Base-by-base conservation (phyloP, 2,329 filamentous ascomycete species). In the Botrytis elliptica region DNA sequence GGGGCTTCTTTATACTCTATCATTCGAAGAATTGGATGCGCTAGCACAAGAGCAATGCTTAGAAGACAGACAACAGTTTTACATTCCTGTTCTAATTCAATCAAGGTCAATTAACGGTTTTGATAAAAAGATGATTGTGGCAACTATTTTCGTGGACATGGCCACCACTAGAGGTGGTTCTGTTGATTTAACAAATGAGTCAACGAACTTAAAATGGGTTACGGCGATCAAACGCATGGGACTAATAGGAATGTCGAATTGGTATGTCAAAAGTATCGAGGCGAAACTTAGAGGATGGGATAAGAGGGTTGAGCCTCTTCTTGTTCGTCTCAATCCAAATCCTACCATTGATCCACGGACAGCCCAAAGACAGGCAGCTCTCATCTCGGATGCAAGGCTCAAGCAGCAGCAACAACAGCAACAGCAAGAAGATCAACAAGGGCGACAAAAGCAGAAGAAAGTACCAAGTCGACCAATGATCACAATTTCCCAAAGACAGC, bases 1-100 rank as follows among this genome's bases (percentile, higher is more conserved):
- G n/a, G 66, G 49, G 2, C 44, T 57, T 57, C 36, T 69, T 33
- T 69, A 69, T 69, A 20, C n/a, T 20, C 55, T 69, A n/a, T 69
- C 66, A 4, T 29, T 42, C 29, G 9, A 22, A n/a, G 66, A 69
- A 42, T 16, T 69, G 36, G 10, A 10, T 42, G n/a, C n/a, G 29
- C 38, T 69, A 10, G 49, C 40, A 69, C 36, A 44, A 16, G 49
- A 69, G 36, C 49, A 69, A 59, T 22, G 1, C 3, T 29, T 29
- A 20, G 33, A 57, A 42, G 66, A 38, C 6, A 42, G 66, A 57
- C 49, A 33, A 6, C 49, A 25, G 7, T 16, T 57, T 16, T 57
- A 69, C n/a, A 10, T 57, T 33, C 52, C 66, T 22, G 40, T 69
- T 6, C 10, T 12, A 57, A n/a, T 69, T 33, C 49, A 57, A 33